Evolutionary conservation across 2,329 filamentous ascomycete species (phyloP), one percentile per base, ranked within the genome.

Genomic region (Aspergillus sp.): DNA sequence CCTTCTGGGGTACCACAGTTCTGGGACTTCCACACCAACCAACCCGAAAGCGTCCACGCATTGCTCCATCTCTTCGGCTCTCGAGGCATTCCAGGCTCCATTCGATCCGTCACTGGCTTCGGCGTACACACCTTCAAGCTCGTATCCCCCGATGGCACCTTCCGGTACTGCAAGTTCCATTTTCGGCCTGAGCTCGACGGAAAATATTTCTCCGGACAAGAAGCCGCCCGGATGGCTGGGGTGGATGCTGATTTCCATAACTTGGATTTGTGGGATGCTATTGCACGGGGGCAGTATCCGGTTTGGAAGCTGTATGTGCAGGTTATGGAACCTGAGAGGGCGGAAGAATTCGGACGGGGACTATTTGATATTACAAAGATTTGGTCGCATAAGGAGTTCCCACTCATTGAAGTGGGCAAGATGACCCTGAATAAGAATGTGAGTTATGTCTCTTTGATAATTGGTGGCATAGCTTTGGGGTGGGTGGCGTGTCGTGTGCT

Each of bases 61-160:
- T 73, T 88, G 59, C 86, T 89, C 83, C 78, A 81, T 58, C 78
- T 88, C 39, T 87, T 88, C 71, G 83, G 82, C 13, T 84, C 86
- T 66, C 81, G 85, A 21, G 86, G 86, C 25, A 86, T 84, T 27
- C 68, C 68, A 5, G 59, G 57, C 42, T 70, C 67, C 3, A 62
- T 70, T 42, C 65, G 68, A 17, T 5, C 84, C 64, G 84, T 88
- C 78, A 84, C 87, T 65, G 86, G 84, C 1, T 83, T 82, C 0
- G 62, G 69, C 47, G 68, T 74, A 8, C 73, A 74, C 52, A 74
- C 73, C 0, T 73, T 71, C 62, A 75, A 75, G 59, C 58, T 72
- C 19, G 55, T 70, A 15, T 56, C 64, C 5, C 47, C 71, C 5
- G 75, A 84, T 55, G 83, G 84, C 1, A 75, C 71, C 3, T 88